Evolutionary conservation across 345 rosid species (phyloP), one percentile per base, ranked within the genome.

Genomic region (Cardamine resedifolia): DNA sequence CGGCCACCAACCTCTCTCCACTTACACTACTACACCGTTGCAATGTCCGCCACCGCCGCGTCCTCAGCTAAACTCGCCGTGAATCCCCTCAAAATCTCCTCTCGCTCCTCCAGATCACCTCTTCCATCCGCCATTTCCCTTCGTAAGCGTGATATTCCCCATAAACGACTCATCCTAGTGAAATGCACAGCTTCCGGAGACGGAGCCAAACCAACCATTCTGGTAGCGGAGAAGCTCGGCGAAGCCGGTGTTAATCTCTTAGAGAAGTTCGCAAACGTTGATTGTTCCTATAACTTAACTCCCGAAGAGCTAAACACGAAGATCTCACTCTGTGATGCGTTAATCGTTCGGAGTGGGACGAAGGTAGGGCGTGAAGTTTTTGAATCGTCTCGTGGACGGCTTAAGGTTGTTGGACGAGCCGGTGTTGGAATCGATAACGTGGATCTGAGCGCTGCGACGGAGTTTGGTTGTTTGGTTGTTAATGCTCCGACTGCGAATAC

Each of bases 341-440:
- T 90, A 69, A 86, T 90, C 69, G 96, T 90, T 7, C 77, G 96
- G 26, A 90, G 94, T 21, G 94, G 84, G 5, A 90, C 96, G 15
- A 90, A 86, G 64, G 96, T 90, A 15, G 77, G 57, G 2, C 88
- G 96, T 24, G 87, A 88, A 44, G 90, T 90, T 24, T 90, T 90
- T 61, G 94, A 88, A 64, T 80, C 90, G 10, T 88, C 93, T 28
- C 79, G 74, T 3, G 96, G 96, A 33, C 66, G 90, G 44, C 62
- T 90, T 30, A 90, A 86, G 81, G 96, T 90, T n/a, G 96, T 90
- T 14, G 96, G 96, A 1, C 79, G 96, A 33, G 96, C 96, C 26
- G 96, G 96, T 8, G 96, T 90, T 31, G 96, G 96, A 57, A 90
- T 90, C 31, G 96, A 90, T 58, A 90, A 90, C 70, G 96, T 90